A percentile compares a stretch with the other conserved stretches of the same genome.
Evolutionary conservation across 371 early-diverging fungal genomes (phyloP).

Genomic region (Mucor saturninus): DNA sequence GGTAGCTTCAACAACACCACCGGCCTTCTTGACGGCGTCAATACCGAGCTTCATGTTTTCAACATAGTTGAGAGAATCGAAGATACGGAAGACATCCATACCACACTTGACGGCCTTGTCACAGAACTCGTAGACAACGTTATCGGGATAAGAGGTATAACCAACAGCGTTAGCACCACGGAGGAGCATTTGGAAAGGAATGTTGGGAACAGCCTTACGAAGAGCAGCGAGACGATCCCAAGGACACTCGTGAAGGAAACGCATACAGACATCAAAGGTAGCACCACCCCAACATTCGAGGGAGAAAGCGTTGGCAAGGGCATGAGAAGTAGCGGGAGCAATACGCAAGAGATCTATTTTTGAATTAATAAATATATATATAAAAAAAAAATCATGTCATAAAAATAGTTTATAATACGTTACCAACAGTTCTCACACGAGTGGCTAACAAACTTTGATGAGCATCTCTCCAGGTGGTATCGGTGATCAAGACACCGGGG

Average conservation of each 20-base stretch:
- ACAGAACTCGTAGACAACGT: conserved; percentile 94
- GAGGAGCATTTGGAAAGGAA: conserved; percentile 97
- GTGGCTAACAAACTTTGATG: conserved; percentile 94
- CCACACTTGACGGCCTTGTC: conserved; percentile 87
- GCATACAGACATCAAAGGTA: conserved; percentile 95
- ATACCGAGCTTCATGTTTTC: conserved; percentile 95
- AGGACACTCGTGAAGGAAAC: conserved; percentile 94
- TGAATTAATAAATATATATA: not conserved
- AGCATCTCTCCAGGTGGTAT: conserved; percentile 96
- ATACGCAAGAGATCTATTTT: conserved; percentile 67
- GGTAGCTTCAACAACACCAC: conserved; percentile 93
- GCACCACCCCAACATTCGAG: conserved; percentile 96
- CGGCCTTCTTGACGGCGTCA: conserved; percentile 90
- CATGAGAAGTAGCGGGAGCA: conserved; percentile 88
- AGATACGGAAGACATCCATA: conserved; percentile 96
- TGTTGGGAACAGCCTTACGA: conserved; percentile 90
- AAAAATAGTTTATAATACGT: conserved; percentile 9
- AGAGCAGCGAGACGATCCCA: conserved; percentile 88
- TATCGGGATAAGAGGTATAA: conserved; percentile 96
- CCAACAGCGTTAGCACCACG: conserved; percentile 98
- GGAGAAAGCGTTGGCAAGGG: conserved; percentile 84
- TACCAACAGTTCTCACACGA: conserved; percentile 89
- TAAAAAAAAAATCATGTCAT: not conserved
- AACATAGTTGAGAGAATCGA: conserved; percentile 94
- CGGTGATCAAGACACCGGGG: conserved; percentile 87